phyloP scores from a whole-genome alignment of 2,329 filamentous ascomycete species.

The Aspergillus ibericus region DNA sequence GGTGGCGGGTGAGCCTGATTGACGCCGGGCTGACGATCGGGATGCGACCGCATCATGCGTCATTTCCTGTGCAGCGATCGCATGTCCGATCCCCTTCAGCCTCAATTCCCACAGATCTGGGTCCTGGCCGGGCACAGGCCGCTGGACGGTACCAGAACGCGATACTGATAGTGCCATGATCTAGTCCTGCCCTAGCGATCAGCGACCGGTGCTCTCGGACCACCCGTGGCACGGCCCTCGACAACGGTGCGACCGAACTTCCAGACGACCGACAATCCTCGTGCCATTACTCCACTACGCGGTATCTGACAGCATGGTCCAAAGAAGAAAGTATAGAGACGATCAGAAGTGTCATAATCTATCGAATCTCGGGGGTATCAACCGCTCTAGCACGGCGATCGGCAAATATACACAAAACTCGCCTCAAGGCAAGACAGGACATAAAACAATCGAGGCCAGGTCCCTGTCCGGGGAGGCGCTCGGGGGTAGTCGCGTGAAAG shows the following conservation, averaged over 20 bases:
- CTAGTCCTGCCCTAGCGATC: background rate
- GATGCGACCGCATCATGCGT: background rate
- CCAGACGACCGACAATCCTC: background rate
- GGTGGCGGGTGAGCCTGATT: no score
- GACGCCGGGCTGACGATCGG: no score
- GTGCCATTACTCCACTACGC: background rate
- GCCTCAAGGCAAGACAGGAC: slow-evolving; percentile 1
- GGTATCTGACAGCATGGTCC: background rate
- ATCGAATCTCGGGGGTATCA: background rate
- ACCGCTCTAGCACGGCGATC: background rate
- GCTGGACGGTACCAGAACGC: slow-evolving; percentile 1
- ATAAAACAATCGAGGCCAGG: slow-evolving; percentile 9
- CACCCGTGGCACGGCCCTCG: background rate
- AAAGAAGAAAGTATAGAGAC: background rate
- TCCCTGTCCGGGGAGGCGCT: background rate
- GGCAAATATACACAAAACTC: slow-evolving; percentile 12
- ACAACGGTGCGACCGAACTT: background rate
- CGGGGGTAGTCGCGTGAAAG: slow-evolving; percentile 13
- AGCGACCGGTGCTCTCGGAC: background rate
- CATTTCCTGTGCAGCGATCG: background rate
- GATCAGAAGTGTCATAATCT: background rate
- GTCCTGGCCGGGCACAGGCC: background rate
- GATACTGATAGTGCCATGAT: no score
- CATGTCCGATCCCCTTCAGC: background rate
- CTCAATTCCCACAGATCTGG: background rate